Base-by-base conservation (phyloP, 805 yeast species). In the Barnettozyma vustinii region DNA sequence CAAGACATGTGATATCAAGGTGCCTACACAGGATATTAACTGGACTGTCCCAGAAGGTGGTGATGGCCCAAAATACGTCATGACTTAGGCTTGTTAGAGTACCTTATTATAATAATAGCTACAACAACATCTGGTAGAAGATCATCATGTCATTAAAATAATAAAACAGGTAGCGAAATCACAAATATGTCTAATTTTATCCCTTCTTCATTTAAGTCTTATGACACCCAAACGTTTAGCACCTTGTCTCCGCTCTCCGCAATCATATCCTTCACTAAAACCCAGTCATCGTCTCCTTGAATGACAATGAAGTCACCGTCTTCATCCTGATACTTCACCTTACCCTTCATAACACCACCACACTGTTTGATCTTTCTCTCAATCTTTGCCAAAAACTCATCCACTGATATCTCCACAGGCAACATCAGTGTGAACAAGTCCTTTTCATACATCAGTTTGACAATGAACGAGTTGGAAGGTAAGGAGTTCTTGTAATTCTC, bases 31-130 rank as follows among this genome's bases (percentile, higher is more conserved):
- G 69, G 97, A 91, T 63, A 94, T 94, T 53, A 76, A 80, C 63
- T 94, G 99, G 99, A 79, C 83, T 12, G 96, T 89, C n/a, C 99
- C 99, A 8, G 98, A 94, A 72, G 98, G 99, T 52, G 97, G 98
- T 27, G 99, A 87, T 66, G 99, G 99, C 13, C 99, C 99, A 49
- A 94, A 94, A 67, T 94, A 94, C 66, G 83, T 84, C 65, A 80
- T 88, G 83, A 84, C 96, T 7, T 84, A 46, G 35, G 35, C 26
- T n/a, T 8, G 20, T 20, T 16, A 21, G 21, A 33, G 10, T 3
- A 19, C 7, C n/a, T 19, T 25, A 19, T 7, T 20, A 18, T 16
- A 7, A 12, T 26, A 26, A 26, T 18, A 12, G 21, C 16, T 26
- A 21, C n/a, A 37, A 42, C 9, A 40, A n/a, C 43, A 15, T 32